Base-by-base conservation (phyloP, 2,329 filamentous ascomycete genomes). In the Ophiosphaerella korrae region DNA sequence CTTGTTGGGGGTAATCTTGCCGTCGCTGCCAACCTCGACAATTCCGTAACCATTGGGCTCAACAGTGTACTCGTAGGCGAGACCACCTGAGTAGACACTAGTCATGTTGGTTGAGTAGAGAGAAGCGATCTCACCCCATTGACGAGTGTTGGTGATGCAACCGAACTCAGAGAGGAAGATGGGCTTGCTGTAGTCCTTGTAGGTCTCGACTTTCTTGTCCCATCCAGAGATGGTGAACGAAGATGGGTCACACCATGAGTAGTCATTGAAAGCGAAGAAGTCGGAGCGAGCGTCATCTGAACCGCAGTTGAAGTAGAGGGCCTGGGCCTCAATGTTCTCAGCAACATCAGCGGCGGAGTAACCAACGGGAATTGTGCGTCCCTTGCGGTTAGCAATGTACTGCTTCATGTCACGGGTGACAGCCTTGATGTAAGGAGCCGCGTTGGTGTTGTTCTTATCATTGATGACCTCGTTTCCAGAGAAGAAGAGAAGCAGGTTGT, bases 131-230 rank as follows among this genome's bases (percentile, higher is more conserved):
- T 97, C 93, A 48, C 85, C 80, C 72, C 96, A 99, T 66, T 88
- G 80, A 63, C 93, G 92, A 51, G 80, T 84, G 81, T 90, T 92
- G 73, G 84, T 88, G 75, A 84, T 87, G 81, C 93, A 97, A 55
- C 93, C 93, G 73, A 89, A 97, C 76, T 97, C 94, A 41, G 92
- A 96, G 47, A 97, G 83, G 84, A 96, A 96, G 70, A 96, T 64
- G 40, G 72, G 72, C 49, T 68, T 68, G 58, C 64, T 67, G 65
- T 73, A 74, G 60, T 71, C 50, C 49, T 58, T 48, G 64, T 73
- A 74, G 5, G 60, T 63, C 60, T 69, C 53, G 56, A 74, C 70
- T 62, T 74, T 74, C 52, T 63, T 48, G 52, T 92, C 83, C 91
- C 92, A 97, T 63, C 90, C 90, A 23, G 91, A 88, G 43, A 77